Conservation (phyloP, 2,329 filamentous ascomycete species). For the Ascochyta viciae-villosae region DNA sequence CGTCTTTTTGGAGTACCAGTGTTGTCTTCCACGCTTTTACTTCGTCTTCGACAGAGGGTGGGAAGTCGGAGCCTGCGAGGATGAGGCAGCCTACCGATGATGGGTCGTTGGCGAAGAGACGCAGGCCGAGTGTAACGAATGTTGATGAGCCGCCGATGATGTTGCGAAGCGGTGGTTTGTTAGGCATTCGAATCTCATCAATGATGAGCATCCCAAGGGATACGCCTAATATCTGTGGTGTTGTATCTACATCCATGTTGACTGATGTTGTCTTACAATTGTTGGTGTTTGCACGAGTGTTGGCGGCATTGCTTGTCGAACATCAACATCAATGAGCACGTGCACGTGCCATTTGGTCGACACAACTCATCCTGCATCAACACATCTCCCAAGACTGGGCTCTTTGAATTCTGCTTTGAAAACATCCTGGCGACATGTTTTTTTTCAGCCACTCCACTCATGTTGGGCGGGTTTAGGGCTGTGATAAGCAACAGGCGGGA, state of each 20-base stretch:
- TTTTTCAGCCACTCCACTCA: not conserved
- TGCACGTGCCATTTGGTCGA: not conserved
- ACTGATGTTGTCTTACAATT: not conserved
- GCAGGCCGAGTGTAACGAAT: constrained; percentile 23
- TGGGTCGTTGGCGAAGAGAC: constrained; percentile 16
- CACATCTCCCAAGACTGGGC: not conserved
- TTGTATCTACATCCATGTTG: not conserved
- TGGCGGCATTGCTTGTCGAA: not conserved
- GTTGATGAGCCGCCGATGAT: constrained; percentile 29
- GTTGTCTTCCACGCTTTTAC: constrained; percentile 18
- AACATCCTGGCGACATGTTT: not conserved
- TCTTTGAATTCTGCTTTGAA: not conserved
- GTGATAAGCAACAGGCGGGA: constrained; percentile 21
- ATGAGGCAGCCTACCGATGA: constrained; percentile 27
- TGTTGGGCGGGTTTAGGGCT: constrained; percentile 8
- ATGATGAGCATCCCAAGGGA: constrained; percentile 35
- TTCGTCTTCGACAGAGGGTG: not conserved
- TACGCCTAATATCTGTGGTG: constrained; percentile 3
- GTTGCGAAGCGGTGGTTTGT: constrained; percentile 19
- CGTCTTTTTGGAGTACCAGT: constrained; percentile 17
- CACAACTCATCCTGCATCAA: not conserved
- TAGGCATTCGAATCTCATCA: constrained; percentile 29
- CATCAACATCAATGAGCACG: not conserved
- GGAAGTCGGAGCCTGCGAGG: constrained; percentile 29
- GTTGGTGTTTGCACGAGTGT: not conserved